Evolutionary conservation across 257 asterid genomes (phyloP), one percentile per base, ranked within the genome.

Genomic region (Solanum paucissectum): DNA sequence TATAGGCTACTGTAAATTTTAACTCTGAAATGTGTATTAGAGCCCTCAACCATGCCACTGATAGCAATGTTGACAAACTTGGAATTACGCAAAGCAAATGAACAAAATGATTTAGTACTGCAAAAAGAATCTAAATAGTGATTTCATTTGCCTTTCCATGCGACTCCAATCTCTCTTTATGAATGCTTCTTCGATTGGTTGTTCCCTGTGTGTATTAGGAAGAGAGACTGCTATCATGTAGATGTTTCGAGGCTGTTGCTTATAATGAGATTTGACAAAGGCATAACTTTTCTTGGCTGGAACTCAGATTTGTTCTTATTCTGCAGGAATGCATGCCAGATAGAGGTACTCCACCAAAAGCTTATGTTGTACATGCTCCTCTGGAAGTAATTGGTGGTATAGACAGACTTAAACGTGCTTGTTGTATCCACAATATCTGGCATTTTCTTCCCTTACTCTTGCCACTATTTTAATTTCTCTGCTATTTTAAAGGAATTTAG

Each of bases 351-450:
- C 89, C 90, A 71, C 91, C 94, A 84, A 91, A 93, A 90, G 98
- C 99, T 73, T 91, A 91, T 49, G 96, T 97, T 88, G 91, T 97
- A 85, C 94, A 95, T 91, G 95, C 94, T 83, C 99, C 99, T 12
- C 92, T 97, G 55, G 95, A 93, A 94, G 99, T 90, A 93, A 90
- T 94, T 86, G 98, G 99, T 86, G 95, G 87, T 46, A 93, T 94
- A 94, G 94, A 90, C 86, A 92, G 98, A 87, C 99, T 97, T 69
- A 82, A 90, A 75, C 92, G 91, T 79, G 99, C 98, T 88, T 94
- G 98, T 87, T 94, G 99, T 97, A 97, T 97, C 98, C 98, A 60
- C 83, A 88, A 75, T 38, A 14, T 85, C 27, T 88, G 79, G 69
- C 87, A 36, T 81, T 86, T 64, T 73, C 76, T 68, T 64, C 86